These are phyloP conservation scores for Fusarium virguliforme DNA, from an alignment of 2,329 filamentous ascomycete species.

Conservation along the genomic window DNA sequence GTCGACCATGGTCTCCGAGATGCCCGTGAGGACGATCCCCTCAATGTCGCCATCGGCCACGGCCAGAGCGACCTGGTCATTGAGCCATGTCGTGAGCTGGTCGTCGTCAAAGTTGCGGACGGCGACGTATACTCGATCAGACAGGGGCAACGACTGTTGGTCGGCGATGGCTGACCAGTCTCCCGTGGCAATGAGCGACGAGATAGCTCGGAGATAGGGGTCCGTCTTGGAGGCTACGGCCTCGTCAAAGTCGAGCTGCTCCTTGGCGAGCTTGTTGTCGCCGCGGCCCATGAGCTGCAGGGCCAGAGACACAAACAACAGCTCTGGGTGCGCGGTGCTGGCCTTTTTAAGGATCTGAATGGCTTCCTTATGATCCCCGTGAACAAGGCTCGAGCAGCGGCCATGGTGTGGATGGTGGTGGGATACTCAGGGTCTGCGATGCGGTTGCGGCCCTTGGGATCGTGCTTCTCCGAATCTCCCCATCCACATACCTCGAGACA, in stretches of 20 bases:
- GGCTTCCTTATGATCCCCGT: constrained; percentile 77
- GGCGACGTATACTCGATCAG: constrained; percentile 82
- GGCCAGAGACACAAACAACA: constrained; percentile 78
- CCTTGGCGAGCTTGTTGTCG: constrained; percentile 61
- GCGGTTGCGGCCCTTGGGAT: constrained; percentile 62
- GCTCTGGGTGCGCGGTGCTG: constrained; percentile 74
- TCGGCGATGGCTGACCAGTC: constrained; percentile 83
- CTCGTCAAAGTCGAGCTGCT: constrained; percentile 72
- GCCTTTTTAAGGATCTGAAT: constrained; percentile 79
- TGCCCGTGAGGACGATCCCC: constrained; percentile 83
- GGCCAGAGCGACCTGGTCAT: constrained; percentile 74
- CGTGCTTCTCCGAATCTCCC: constrained; percentile 71
- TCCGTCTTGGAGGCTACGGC: constrained; percentile 77
- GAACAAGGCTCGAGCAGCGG: constrained; percentile 83
- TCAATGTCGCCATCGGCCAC: constrained; percentile 80
- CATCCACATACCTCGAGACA: constrained; percentile 83
- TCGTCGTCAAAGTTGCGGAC: constrained; percentile 76
- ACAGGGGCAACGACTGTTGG: constrained; percentile 80
- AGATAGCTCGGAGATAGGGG: constrained; percentile 85
- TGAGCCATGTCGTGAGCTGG: constrained; percentile 77
- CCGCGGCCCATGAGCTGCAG: constrained; percentile 74
- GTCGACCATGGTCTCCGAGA: constrained; percentile 80
- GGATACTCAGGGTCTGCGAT: constrained; percentile 63
- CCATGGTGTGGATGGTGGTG: constrained; percentile 78
- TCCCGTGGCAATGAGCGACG: constrained; percentile 82